These are phyloP conservation scores for Leishmania guyanensis DNA, from an alignment of 208 protist species.

Conservation along the genomic window DNA sequence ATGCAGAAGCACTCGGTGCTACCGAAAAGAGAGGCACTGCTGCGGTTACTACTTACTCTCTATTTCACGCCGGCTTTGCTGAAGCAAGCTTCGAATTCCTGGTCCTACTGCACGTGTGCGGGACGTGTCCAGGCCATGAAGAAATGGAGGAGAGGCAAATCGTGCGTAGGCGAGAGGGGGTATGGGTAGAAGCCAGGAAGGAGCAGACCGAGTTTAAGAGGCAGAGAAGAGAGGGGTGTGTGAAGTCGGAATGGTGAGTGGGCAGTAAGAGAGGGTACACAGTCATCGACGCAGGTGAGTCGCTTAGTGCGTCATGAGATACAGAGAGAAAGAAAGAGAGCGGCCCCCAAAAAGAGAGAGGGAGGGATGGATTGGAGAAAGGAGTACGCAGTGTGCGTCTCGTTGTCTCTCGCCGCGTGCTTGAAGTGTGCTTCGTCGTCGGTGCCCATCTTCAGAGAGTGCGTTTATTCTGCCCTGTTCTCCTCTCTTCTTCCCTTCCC, in stretches of 20 bases:
- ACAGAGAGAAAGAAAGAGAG: neutral
- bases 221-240: slow-evolving; percentile 1
- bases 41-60: neutral
- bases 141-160: neutral
- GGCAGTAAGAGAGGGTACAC: neutral
- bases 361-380: neutral
- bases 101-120: neutral
- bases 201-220: neutral
- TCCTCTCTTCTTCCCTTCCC: too few species aligned
- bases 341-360: neutral
- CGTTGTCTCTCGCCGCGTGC: neutral
- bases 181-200: too few species aligned
- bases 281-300: neutral
- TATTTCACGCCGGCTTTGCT: neutral
- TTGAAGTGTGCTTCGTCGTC: neutral
- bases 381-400: neutral
- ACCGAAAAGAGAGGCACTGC: neutral
- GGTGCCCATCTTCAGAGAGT: neutral
- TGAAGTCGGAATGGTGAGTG: neutral
- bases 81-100: slow-evolving; percentile 5
- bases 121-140: slow-evolving; percentile 2
- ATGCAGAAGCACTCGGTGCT: neutral
- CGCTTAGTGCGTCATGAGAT: neutral
- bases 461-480: neutral
- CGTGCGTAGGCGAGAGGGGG: too few species aligned